Conservation (phyloP, 1,139 yeast genomes). For the Saccharomycopsis crataegensis region DNA sequence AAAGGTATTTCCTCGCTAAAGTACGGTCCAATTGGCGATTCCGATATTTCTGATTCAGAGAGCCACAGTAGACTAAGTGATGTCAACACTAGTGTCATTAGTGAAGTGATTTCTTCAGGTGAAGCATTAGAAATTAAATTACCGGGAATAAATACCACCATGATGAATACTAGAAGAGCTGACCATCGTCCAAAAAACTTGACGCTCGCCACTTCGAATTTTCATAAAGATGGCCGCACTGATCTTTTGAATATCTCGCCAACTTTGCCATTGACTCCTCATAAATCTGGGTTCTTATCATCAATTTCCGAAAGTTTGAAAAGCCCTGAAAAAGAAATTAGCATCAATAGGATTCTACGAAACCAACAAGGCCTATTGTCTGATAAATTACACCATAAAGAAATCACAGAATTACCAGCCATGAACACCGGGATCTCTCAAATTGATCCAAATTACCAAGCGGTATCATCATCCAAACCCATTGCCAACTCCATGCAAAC, state of each 20-base stretch:
- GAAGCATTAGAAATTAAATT: conserved; percentile 11
- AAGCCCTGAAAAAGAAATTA: background rate
- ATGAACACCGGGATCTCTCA: no score
- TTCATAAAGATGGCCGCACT: background rate
- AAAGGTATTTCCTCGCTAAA: background rate
- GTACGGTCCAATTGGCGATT: background rate
- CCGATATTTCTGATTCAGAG: background rate
- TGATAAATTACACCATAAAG: no score
- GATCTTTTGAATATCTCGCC: conserved; percentile 3
- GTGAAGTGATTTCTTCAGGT: conserved; percentile 11
- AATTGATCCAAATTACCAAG: no score
- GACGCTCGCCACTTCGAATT: background rate
- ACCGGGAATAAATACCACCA: background rate
- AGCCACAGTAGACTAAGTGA: background rate
- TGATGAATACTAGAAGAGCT: background rate
- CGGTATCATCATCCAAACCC: no score
- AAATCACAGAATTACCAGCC: no score
- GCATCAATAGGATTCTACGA: background rate
- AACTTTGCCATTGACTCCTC: conserved; percentile 9
- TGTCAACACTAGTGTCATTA: conserved; percentile 3
- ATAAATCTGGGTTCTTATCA: conserved; percentile 6
- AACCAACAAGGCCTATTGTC: no score
- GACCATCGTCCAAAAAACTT: background rate
- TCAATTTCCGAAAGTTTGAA: background rate
- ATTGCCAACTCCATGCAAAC: no score